Conservation (phyloP, 768 basidiomycete genomes). For the Mycena floridula region DNA sequence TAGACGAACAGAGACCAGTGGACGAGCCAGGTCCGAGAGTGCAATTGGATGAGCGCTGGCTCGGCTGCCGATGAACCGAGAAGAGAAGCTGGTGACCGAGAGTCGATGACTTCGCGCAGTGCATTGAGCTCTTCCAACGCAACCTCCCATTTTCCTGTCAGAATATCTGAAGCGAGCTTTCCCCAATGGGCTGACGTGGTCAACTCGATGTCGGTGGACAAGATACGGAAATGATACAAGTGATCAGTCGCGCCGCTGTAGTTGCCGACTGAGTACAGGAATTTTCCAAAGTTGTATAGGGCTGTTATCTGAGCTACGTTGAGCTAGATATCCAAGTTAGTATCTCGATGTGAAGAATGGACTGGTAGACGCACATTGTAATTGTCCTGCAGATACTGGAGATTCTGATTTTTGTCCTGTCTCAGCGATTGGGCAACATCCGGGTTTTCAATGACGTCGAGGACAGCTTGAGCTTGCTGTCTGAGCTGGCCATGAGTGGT, state of each 20-base stretch:
- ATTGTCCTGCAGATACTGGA: constrained; percentile 90
- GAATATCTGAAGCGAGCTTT: constrained; percentile 94
- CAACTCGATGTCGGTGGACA: constrained; percentile 89
- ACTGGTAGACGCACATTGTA: constrained; percentile 59
- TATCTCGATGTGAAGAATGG: constrained; percentile 3
- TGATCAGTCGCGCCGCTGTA: constrained; percentile 97
- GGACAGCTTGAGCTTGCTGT: constrained; percentile 86
- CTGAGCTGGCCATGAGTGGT: constrained; percentile 77
- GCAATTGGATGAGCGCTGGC: constrained; percentile 80
- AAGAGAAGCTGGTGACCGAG: constrained; percentile 46
- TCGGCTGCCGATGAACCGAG: constrained; percentile 31
- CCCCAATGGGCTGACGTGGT: constrained; percentile 99
- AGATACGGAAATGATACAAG: constrained; percentile 96
- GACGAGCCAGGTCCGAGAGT: constrained; percentile 92
- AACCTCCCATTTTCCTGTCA: constrained; percentile 92
- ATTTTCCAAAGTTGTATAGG: constrained; percentile 96
- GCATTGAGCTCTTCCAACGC: constrained; percentile 94
- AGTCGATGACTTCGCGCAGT: constrained; percentile 89
- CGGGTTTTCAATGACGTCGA: constrained; percentile 95
- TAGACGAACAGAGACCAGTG: constrained; percentile 99
- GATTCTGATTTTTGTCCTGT: constrained; percentile 95
- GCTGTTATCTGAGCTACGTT: constrained; percentile 93
- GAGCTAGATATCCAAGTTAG: constrained; percentile 45
- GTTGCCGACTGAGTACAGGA: constrained; percentile 97
- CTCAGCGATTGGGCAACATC: constrained; percentile 92